Evolutionary conservation across 306 rosid genomes (phyloP).

Genomic region (Cicer chorassanicum): DNA sequence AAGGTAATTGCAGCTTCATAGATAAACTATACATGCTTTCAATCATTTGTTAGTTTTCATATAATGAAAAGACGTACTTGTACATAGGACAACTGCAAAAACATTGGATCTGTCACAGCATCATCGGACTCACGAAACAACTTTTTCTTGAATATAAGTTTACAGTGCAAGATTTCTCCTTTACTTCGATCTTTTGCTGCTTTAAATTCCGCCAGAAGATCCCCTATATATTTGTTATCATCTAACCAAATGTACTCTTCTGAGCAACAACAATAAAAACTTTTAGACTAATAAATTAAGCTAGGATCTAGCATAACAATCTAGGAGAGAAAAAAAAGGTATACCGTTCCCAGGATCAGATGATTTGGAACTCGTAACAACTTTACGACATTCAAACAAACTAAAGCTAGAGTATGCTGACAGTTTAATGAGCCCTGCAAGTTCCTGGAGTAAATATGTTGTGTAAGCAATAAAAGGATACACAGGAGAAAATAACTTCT

Average conservation of each 20-base stretch:
- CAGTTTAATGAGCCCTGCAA: slow-evolving; percentile 83
- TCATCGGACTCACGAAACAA: slow-evolving; percentile 95
- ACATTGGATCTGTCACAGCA: slow-evolving; percentile 90
- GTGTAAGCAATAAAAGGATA: slow-evolving; percentile 43
- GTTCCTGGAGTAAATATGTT: slow-evolving; percentile 69
- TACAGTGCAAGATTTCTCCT: slow-evolving; percentile 96
- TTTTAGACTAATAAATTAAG: slow-evolving; percentile 43
- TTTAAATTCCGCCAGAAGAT: slow-evolving; percentile 87
- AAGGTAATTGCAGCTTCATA: slow-evolving; percentile 38
- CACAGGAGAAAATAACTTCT: background rate
- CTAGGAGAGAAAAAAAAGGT: slow-evolving; percentile 37
- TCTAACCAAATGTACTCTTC: slow-evolving; percentile 94
- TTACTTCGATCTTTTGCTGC: slow-evolving; percentile 89
- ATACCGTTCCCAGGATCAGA: slow-evolving; percentile 85
- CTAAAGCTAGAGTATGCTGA: slow-evolving; percentile 83
- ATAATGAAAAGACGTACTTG: slow-evolving; percentile 64
- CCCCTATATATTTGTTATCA: slow-evolving; percentile 95
- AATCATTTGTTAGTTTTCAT: slow-evolving; percentile 37
- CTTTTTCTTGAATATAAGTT: slow-evolving; percentile 84
- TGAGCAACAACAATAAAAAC: slow-evolving; percentile 51
- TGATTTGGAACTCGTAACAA: slow-evolving; percentile 80
- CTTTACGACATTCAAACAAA: slow-evolving; percentile 91
- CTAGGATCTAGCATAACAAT: slow-evolving; percentile 34
- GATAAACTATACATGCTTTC: slow-evolving; percentile 40
- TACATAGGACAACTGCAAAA: slow-evolving; percentile 86